phyloP scores from a whole-genome alignment of 176 grass and related monocot species.

The Guadua angustifolia region DNA sequence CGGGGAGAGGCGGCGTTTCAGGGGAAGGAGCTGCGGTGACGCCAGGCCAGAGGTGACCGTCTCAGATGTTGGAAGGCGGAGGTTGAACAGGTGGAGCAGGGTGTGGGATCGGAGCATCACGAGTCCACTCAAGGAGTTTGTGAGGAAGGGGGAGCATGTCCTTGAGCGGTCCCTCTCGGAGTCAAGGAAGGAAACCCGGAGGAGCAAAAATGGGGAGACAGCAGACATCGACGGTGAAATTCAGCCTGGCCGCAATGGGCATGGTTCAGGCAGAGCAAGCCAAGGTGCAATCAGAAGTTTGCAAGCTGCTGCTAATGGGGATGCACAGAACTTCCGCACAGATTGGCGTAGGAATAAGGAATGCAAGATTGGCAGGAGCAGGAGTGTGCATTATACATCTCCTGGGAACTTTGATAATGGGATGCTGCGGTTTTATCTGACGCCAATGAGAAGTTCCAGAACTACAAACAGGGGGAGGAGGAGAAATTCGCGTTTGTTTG shows the following conservation, averaged over 20 bases:
- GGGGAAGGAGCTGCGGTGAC: slow-evolving; percentile 20
- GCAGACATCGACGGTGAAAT: slow-evolving; percentile 41
- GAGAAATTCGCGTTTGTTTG: slow-evolving; percentile 65
- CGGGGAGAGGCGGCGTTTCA: slow-evolving; percentile 15
- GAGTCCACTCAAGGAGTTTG: slow-evolving; percentile 66
- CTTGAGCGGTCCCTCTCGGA: slow-evolving; percentile 80
- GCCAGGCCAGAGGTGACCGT: slow-evolving; percentile 26
- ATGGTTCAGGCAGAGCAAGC: slow-evolving; percentile 43
- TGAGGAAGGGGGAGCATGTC: slow-evolving; percentile 63
- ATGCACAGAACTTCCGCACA: slow-evolving; percentile 36
- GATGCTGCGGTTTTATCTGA: slow-evolving; percentile 91
- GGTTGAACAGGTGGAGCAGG: slow-evolving; percentile 67
- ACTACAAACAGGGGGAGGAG: slow-evolving; percentile 65
- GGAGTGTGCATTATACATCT: slow-evolving; percentile 91
- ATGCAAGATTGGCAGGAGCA: slow-evolving; percentile 78
- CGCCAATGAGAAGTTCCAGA: slow-evolving; percentile 81
- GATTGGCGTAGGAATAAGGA: slow-evolving; percentile 69
- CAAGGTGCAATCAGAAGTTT: slow-evolving; percentile 20
- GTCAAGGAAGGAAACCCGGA: slow-evolving; percentile 61
- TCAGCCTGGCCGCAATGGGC: slow-evolving; percentile 33
- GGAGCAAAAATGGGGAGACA: slow-evolving; percentile 49
- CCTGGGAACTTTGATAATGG: slow-evolving; percentile 86
- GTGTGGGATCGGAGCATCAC: slow-evolving; percentile 84
- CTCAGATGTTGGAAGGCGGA: slow-evolving; percentile 47
- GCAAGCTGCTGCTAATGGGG: slow-evolving; percentile 48